A percentile compares a stretch with the other conserved stretches of the same genome.
phyloP scores from a whole-genome alignment of 2,329 filamentous ascomycete genomes.

The Albophoma yamanashiensis region DNA sequence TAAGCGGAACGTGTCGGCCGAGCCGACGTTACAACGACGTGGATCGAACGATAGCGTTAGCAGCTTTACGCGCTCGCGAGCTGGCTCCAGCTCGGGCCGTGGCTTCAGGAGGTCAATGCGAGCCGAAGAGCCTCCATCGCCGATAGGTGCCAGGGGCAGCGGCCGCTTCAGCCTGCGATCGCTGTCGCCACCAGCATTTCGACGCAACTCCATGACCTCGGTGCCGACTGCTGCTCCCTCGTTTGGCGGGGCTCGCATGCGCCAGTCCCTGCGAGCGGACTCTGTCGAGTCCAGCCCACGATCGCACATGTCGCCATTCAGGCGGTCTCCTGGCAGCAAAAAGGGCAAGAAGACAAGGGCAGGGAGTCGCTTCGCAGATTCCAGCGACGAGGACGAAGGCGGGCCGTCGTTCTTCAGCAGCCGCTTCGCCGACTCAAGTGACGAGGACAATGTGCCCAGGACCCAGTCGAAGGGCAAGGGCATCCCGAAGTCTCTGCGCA shows the following conservation, averaged over 20 bases:
- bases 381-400: slow-evolving; percentile 47
- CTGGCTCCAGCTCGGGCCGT: slow-evolving; percentile 34
- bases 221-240: slow-evolving; percentile 20
- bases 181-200: slow-evolving; percentile 51
- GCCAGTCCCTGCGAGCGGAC: slow-evolving; percentile 31
- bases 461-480: slow-evolving; percentile 17
- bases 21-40: slow-evolving; percentile 35
- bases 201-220: slow-evolving; percentile 28
- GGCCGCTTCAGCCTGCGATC: slow-evolving; percentile 62
- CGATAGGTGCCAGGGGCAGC: slow-evolving; percentile 24
- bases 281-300: slow-evolving; percentile 22
- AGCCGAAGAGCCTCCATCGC: slow-evolving; percentile 11
- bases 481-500: slow-evolving; percentile 21
- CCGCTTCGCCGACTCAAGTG: slow-evolving; percentile 40
- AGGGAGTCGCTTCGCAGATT: slow-evolving; percentile 47
- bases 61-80: slow-evolving; percentile 63
- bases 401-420: slow-evolving; percentile 32
- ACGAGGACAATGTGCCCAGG: slow-evolving; percentile 7
- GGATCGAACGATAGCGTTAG: slow-evolving; percentile 63
- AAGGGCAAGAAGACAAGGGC: slow-evolving; percentile 28
- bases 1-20: slow-evolving; percentile 14
- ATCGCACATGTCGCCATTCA: slow-evolving; percentile 32
- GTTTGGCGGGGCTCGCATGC: slow-evolving; percentile 25
- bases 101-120: slow-evolving; percentile 70
- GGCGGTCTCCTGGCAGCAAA: slow-evolving; percentile 20